Evolutionary conservation across 768 basidiomycete genomes (phyloP), one percentile per base, ranked within the genome.

Genomic region (Calocera cornea): DNA sequence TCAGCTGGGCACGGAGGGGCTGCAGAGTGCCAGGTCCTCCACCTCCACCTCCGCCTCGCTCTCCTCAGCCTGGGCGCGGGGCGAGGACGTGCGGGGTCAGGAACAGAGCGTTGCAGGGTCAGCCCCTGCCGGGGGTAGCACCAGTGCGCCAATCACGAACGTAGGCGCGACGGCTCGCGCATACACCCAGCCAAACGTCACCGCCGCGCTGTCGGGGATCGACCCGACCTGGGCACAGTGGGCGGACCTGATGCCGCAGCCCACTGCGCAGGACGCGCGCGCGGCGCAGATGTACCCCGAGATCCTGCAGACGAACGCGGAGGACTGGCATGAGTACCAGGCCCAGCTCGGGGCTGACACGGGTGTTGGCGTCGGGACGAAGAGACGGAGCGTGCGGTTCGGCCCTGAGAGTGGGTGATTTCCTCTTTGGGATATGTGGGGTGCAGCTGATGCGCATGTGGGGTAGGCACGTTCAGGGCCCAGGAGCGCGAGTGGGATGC

Each of bases 401-500:
- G 69, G 72, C 69, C 67, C 54, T 64, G 27, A 69, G 72, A 22
- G 71, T 68, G 1, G n/a, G 41, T 40, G 67, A 68, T 14, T 49
- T 66, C 1, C 34, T 64, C 0, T 60, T 41, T 14, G 50, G 47
- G 54, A 2, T 29, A 27, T 14, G 8, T 27, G 31, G 10, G 19
- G 27, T 16, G 54, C 14, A 60, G 54, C 54, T 60, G 54, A 60
- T 31, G 66, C 34, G 66, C 34, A 54, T 67, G 19, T 24, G 22
- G 11, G 16, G 49, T 24, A 47, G 54, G 54, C 31, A 29, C 54
- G 27, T 60, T 64, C 69, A 34, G 69, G 60, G 17, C 71, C 63
- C 73, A 76, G 69, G 70, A 70, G 66, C 71, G 68, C 5, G 80
- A 80, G 65, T 94, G 92, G 92, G 81, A 84, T 69, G 76, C 76